Evolutionary conservation across 129 eudicot genomes (phyloP), one percentile per base, ranked within the genome.

Genomic region (Oenanthe sinensis): DNA sequence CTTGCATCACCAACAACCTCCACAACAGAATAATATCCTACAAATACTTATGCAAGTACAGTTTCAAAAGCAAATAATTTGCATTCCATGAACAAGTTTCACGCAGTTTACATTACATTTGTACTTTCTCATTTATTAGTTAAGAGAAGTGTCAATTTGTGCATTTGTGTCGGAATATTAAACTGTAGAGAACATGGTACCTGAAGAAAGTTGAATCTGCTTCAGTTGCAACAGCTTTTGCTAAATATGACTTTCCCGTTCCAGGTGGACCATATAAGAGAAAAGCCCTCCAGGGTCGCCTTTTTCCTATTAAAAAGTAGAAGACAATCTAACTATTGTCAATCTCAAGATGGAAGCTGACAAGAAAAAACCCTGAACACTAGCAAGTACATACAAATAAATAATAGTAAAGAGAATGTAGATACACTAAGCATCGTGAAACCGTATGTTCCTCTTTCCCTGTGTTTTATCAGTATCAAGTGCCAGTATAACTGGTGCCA

Each of bases 241-340:
- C 77, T 73, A 73, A 45, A 46, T 73, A 73, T 24, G 77, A 73
- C 55, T 73, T 73, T 45, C 77, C 77, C 2, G 77, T 73, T 47
- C 77, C 77, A n/a, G 77, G 77, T n/a, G 77, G 77, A 73, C 77
- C 77, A 73, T 73, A 73, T 45, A 73, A 73, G 77, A 73, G 77
- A 45, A 73, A 73, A 44, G 77, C 77, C 39, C 77, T 73, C 77
- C 77, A 73, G 2, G 77, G 77, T 73, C 77, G 36, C 58, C 77
- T 73, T 24, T 73, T 73, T 44, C 77, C 77, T 73, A 39, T n/a
- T 45, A 45, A 44, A 45, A 39, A 44, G 17, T 71, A 71, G 19
- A 24, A 24, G 20, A 24, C 4, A 20, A 71, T 20, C 37, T 4
- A 73, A 24, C n/a, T 45, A n/a, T 73, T 24, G 12, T 45, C 39